Conservation (phyloP, 371 early-diverging fungal species). For the Mucor saturninus region DNA sequence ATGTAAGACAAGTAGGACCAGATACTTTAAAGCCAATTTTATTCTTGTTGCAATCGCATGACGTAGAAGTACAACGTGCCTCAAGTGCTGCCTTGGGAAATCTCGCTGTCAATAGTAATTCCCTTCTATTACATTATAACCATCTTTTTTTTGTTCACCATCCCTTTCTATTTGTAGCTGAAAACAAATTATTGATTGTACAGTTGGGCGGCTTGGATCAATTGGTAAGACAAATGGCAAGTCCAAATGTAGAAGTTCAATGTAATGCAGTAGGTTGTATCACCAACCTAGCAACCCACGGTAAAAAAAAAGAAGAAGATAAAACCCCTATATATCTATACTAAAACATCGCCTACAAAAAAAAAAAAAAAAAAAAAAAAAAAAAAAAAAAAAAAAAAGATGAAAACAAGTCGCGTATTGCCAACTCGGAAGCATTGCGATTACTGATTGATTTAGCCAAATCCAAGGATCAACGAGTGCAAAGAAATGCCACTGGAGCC, state of each 20-base stretch:
- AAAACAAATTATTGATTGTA: slow-evolving; percentile 82
- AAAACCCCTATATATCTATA: not conserved
- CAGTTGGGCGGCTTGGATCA: slow-evolving; percentile 87
- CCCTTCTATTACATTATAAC: not conserved
- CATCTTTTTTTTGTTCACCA: no score
- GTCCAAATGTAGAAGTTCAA: slow-evolving; percentile 88
- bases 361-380: slow-evolving; percentile 34
- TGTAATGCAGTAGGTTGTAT: slow-evolving; percentile 97
- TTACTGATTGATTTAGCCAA: slow-evolving; percentile 80
- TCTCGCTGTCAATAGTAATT: slow-evolving; percentile 80
- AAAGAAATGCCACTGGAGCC: slow-evolving; percentile 93
- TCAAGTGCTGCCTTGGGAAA: slow-evolving; percentile 92
- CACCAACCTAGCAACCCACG: slow-evolving; percentile 90
- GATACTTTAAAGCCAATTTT: slow-evolving; percentile 84
- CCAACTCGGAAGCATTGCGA: slow-evolving; percentile 82
- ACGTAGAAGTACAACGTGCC: slow-evolving; percentile 88
- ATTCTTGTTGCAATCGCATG: slow-evolving; percentile 81
- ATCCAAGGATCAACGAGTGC: slow-evolving; percentile 87
- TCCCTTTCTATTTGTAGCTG: not conserved
- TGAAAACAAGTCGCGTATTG: slow-evolving; percentile 88
- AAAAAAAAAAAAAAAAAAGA: slow-evolving; percentile 47
- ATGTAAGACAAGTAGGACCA: slow-evolving; percentile 79
- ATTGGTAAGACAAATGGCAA: slow-evolving; percentile 88
- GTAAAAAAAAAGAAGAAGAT: slow-evolving; percentile 35
- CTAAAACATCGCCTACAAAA: not conserved